Base-by-base conservation (phyloP, 768 basidiomycete genomes). In the Kwoniella europaea region DNA sequence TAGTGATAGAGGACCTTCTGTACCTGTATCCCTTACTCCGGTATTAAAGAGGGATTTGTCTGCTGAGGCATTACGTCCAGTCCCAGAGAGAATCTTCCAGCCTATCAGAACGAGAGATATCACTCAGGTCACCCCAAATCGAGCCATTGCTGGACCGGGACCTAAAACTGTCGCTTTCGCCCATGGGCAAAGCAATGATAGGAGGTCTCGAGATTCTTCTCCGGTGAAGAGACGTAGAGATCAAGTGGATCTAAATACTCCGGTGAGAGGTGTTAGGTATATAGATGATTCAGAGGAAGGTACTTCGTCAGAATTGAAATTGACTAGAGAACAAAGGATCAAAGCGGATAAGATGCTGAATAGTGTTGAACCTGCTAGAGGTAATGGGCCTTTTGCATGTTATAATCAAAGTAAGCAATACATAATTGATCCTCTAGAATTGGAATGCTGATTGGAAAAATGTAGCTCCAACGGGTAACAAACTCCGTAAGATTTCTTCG, bases 291-390 rank as follows among this genome's bases (percentile, higher is more conserved):
- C 69, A 13, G 76, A 70, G 15, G 72, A 73, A 61, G 73, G 76
- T 9, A 71, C 71, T 1, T 35, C 65, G 59, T 65, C 67, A n/a
- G 58, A 71, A 41, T 54, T 70, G 63, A 75, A 75, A 42, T 43
- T 61, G 50, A 73, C 69, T n/a, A 64, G 59, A 41, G 74, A 78
- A 46, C 56, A 64, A 24, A 41, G 68, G 29, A 58, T 70, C 42
- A 70, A 65, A 60, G 68, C 68, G 50, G 68, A 70, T n/a, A 70
- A 35, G 68, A 71, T 61, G 72, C 72, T 78, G 63, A 67, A 67
- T 52, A 61, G 60, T 29, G 70, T 78, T 0, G 65, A 73, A 12
- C 72, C 76, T 3, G 65, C 65, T 10, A 66, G 52, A 18, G 76
- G 73, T 2, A 65, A 68, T 12, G 76, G 76, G 1, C 74, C 74